Base-by-base conservation (phyloP, 2,329 filamentous ascomycete species). In the Claviceps pazoutovae region DNA sequence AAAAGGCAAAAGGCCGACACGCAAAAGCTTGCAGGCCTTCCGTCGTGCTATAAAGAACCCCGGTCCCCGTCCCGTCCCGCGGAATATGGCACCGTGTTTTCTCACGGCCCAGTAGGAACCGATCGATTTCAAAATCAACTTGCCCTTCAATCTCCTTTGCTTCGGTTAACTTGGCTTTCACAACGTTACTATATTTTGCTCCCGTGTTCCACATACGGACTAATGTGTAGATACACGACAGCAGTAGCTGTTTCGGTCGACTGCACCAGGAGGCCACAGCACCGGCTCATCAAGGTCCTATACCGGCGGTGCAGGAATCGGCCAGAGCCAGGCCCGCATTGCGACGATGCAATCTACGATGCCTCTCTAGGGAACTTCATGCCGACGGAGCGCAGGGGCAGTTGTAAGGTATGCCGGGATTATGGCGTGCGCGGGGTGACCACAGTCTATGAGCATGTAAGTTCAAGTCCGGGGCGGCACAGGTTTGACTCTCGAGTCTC, bases 381-480 rank as follows among this genome's bases (percentile, higher is more conserved):
- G 5, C 37, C 17, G 34, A 30, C 50, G 13, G 16, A 44, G 6
- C 46, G 50, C 41, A 48, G 50, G 30, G 50, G 50, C 3, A 5
- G 38, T 7, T 52, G 50, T 26, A 52, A 44, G 19, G 39, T 52
- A 13, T 52, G 50, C 42, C 50, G 50, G 14, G 50, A 52, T 26
- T 48, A 46, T 19, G 50, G 37, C 5, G 26, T 46, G 14, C 48
- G 46, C 9, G 50, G 48, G n/a, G 50, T 39, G 21, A 52, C 45
- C 2, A 48, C 38, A 11, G 48, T 52, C 30, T 52, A 52, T 3
- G 46, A 52, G 21, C 21, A 52, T 43, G 45, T 52, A 41, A 43
- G 41, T 13, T 42, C 42, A 4, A 19, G 1, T n/a, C 9, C 2
- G 8, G 38, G n/a, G 14, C 36, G 23, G 1, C 30, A n/a, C 17